Evolutionary conservation across 805 yeast genomes (phyloP).

Genomic region (Wickerhamiella nectarea): DNA sequence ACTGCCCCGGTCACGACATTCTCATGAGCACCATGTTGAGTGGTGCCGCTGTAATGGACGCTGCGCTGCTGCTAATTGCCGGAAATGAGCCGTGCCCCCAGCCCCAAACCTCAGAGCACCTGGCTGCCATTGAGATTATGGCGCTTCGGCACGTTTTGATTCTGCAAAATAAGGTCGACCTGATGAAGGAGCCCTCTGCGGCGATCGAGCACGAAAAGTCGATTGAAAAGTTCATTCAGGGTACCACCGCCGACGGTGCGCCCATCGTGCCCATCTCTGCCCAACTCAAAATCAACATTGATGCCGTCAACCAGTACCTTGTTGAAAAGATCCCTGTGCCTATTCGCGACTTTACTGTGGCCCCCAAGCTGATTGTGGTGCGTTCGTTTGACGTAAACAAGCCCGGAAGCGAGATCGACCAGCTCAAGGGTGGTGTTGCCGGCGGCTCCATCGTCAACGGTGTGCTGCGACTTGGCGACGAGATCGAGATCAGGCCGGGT

Average conservation of each 20-base stretch:
- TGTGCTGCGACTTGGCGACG: constrained; percentile 94
- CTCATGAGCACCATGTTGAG: constrained; percentile 99
- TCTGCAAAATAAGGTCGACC: constrained; percentile 94
- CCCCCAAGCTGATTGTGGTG: constrained; percentile 91
- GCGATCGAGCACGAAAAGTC: constrained; percentile 94
- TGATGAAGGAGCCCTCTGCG: constrained; percentile 83
- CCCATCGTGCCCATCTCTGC: constrained; percentile 98
- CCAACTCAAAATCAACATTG: constrained; percentile 94
- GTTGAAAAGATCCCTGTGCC: constrained; percentile 95
- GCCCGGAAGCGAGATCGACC: constrained; percentile 96
- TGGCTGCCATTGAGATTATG: constrained; percentile 99
- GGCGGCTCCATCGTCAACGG: constrained; percentile 98
- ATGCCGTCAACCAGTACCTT: constrained; percentile 94
- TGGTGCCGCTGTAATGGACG: constrained; percentile 99
- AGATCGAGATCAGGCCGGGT: constrained; percentile 98
- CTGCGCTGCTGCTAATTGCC: constrained; percentile 88
- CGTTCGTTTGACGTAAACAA: constrained; percentile 97
- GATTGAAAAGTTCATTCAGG: constrained; percentile 81
- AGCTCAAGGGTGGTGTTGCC: constrained; percentile 98
- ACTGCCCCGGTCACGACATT: constrained; percentile 99
- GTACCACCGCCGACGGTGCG: constrained; percentile 98
- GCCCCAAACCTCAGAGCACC: constrained; percentile 98
- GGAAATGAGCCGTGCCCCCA: constrained; percentile 99
- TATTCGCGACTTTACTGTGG: constrained; percentile 81
- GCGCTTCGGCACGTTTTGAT: constrained; percentile 92